phyloP scores from a whole-genome alignment of 192 early-diverging fungal genomes.

The Coemansia asiatica region DNA sequence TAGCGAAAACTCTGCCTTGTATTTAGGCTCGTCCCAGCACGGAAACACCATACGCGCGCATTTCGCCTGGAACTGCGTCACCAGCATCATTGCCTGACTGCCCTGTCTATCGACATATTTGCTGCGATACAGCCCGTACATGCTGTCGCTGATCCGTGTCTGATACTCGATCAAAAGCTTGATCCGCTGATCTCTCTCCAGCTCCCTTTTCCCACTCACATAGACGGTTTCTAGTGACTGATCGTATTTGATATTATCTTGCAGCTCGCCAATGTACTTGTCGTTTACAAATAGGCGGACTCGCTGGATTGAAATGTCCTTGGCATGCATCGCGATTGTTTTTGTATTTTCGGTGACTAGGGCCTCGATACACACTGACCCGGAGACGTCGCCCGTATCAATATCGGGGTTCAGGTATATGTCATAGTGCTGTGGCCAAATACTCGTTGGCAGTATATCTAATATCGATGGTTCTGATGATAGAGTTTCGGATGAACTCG shows the following conservation, averaged over 20 bases:
- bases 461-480: neutral
- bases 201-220: conserved; percentile 24
- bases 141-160: conserved; percentile 67
- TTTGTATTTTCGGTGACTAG: conserved; percentile 57
- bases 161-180: conserved; percentile 60
- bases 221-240: conserved; percentile 51
- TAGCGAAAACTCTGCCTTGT: conserved; percentile 78
- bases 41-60: conserved; percentile 71
- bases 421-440: conserved; percentile 79
- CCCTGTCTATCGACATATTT: conserved; percentile 61
- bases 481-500: too few species aligned
- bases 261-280: neutral
- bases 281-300: conserved; percentile 8
- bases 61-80: conserved; percentile 81
- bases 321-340: conserved; percentile 62
- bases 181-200: conserved; percentile 39
- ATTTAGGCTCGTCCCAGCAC: conserved; percentile 76
- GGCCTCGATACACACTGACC: conserved; percentile 67
- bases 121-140: conserved; percentile 83
- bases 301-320: conserved; percentile 57
- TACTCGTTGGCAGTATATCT: conserved; percentile 70
- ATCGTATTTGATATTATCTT: conserved; percentile 9
- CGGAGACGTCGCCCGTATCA: conserved; percentile 69
- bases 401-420: conserved; percentile 77
- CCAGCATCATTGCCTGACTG: conserved; percentile 59